These are phyloP conservation scores for Plectosphaerella plurivora DNA, from an alignment of 2,329 filamentous ascomycete genomes.

Conservation along the genomic window DNA sequence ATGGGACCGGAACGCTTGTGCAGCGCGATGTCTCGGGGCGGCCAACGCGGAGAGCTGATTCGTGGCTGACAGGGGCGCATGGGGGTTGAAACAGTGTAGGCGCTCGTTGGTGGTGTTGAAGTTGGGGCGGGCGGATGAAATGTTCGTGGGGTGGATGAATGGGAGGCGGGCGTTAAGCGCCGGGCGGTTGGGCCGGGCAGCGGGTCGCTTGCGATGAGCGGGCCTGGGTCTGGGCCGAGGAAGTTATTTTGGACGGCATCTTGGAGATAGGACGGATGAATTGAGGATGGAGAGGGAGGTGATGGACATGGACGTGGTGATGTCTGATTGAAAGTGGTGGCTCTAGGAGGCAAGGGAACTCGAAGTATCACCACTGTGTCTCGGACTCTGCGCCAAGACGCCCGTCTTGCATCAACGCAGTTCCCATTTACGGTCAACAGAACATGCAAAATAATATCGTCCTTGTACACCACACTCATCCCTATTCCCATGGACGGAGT, in stretches of 20 bases:
- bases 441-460: too few relatives aligned
- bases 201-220: background rate
- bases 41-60: background rate
- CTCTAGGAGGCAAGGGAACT: too few relatives aligned
- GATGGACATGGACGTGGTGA: background rate
- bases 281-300: background rate
- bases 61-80: background rate
- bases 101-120: background rate
- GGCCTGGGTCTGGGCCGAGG: background rate
- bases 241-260: background rate
- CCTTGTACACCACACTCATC: too few relatives aligned
- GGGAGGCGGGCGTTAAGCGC: slow-evolving; percentile 1
- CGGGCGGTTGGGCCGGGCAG: background rate
- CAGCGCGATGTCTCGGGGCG: background rate
- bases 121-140: background rate
- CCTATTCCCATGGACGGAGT: too few relatives aligned
- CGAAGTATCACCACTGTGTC: too few relatives aligned
- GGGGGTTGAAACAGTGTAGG: background rate
- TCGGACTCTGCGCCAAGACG: too few relatives aligned
- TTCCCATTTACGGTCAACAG: too few relatives aligned
- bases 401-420: too few relatives aligned
- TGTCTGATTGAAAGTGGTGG: background rate
- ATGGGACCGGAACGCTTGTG: background rate
- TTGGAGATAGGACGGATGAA: background rate
- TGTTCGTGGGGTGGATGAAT: background rate